Conservation (phyloP, 2,329 filamentous ascomycete species). For the Colletotrichum tofieldiae region DNA sequence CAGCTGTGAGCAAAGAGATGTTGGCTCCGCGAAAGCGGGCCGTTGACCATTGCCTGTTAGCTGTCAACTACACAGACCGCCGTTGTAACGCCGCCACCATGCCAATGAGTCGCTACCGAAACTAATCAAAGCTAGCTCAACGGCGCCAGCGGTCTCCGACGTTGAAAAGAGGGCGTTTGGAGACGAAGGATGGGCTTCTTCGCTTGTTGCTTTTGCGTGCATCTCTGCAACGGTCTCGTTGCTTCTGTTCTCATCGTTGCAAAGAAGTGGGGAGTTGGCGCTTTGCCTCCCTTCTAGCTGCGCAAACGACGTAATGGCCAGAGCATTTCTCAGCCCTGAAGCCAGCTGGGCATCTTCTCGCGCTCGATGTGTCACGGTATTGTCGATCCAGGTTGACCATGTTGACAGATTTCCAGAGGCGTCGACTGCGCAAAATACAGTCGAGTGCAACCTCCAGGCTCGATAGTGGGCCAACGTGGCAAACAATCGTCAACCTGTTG, state of each 20-base stretch:
- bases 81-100: background rate
- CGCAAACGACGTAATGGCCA: slow-evolving; percentile 22
- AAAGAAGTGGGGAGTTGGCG: slow-evolving; percentile 6
- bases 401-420: slow-evolving; percentile 5
- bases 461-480: slow-evolving; percentile 27
- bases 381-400: slow-evolving; percentile 2
- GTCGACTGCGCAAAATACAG: background rate
- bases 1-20: background rate
- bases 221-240: background rate
- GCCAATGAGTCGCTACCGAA: background rate
- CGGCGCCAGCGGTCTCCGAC: slow-evolving; percentile 1
- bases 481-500: slow-evolving; percentile 32
- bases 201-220: background rate
- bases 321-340: slow-evolving; percentile 39
- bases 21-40: background rate
- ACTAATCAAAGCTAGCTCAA: slow-evolving; percentile 17
- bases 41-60: background rate
- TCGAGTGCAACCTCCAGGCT: slow-evolving; percentile 2
- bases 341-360: slow-evolving; percentile 12
- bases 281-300: slow-evolving; percentile 24
- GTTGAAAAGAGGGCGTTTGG: background rate
- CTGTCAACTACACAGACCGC: background rate
- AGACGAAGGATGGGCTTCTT: slow-evolving; percentile 5
- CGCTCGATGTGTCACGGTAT: slow-evolving; percentile 12
- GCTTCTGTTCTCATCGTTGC: slow-evolving; percentile 19